Evolutionary conservation across 148 eudicot species (phyloP).

Genomic region (Rhododendron molle): DNA sequence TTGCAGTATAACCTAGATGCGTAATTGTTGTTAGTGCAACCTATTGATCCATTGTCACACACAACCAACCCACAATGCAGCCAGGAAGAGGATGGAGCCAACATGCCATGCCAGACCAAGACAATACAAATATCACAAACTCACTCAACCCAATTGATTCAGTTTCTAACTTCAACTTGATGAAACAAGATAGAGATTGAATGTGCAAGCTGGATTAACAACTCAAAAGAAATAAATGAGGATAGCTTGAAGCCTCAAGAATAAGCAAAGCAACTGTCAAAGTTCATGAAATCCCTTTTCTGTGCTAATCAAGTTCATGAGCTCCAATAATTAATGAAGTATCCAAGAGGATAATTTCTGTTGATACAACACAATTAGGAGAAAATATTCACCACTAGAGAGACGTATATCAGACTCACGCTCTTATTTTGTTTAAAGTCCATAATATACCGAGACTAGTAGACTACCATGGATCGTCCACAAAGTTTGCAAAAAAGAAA

Average conservation of each 20-base stretch:
- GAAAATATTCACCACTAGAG: no score
- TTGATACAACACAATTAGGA: no score
- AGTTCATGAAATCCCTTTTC: no score
- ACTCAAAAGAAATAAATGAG: background rate
- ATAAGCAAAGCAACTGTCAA: background rate
- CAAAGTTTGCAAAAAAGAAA: no score
- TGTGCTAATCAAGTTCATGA: no score
- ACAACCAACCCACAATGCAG: conserved; percentile 18
- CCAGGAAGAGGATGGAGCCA: conserved; percentile 23
- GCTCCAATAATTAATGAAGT: background rate
- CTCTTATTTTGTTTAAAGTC: no score
- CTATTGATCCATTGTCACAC: conserved; percentile 69
- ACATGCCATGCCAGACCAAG: conserved; percentile 43
- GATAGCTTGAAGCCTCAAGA: background rate
- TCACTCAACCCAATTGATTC: conserved; percentile 41
- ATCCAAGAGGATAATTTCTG: background rate
- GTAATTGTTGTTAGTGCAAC: conserved; percentile 93
- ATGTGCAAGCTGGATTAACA: background rate
- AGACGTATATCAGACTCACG: no score
- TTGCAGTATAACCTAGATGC: conserved; percentile 83
- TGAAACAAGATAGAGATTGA: background rate
- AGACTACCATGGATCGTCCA: no score
- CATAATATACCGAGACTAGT: no score
- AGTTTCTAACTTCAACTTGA: conserved; percentile 12
- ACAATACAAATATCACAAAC: conserved; percentile 45